phyloP scores from a whole-genome alignment of 2,329 filamentous ascomycete genomes.

The Cladosporium cucumerinum region DNA sequence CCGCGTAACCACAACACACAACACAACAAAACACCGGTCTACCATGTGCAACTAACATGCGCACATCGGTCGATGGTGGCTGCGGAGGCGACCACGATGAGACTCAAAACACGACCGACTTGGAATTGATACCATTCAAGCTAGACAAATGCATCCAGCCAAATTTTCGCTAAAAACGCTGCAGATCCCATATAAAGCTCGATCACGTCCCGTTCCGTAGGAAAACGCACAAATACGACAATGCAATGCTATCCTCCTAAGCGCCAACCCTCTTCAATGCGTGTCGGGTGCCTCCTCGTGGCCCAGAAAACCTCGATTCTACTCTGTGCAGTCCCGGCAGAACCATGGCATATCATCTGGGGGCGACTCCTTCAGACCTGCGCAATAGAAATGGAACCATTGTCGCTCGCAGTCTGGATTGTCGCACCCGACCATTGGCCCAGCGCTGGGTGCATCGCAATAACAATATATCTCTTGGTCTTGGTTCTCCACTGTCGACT shows the following conservation, averaged over 20 bases:
- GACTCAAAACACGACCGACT: neutral
- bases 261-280: neutral
- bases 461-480: conserved; percentile 14
- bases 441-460: conserved; percentile 16
- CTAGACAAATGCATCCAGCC: neutral
- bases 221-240: neutral
- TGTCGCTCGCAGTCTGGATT: conserved; percentile 70
- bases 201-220: neutral
- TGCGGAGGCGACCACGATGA: neutral
- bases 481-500: conserved; percentile 10
- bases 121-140: neutral
- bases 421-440: conserved; percentile 74
- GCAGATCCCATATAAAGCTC: neutral
- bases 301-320: neutral
- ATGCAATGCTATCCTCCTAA: neutral
- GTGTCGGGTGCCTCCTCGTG: neutral
- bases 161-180: conserved; percentile 2
- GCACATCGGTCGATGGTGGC: neutral
- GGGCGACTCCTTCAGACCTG: conserved; percentile 64
- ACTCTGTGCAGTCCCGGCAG: conserved; percentile 23
- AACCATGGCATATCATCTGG: conserved; percentile 25
- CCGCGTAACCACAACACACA: neutral
- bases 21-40: neutral
- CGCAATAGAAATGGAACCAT: conserved; percentile 80
- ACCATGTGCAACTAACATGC: neutral